Percentiles rank a stretch among this genome's conserved stretches.
phyloP scores from a whole-genome alignment of 192 early-diverging fungal species.

The Spizellomyces punctatus region DNA sequence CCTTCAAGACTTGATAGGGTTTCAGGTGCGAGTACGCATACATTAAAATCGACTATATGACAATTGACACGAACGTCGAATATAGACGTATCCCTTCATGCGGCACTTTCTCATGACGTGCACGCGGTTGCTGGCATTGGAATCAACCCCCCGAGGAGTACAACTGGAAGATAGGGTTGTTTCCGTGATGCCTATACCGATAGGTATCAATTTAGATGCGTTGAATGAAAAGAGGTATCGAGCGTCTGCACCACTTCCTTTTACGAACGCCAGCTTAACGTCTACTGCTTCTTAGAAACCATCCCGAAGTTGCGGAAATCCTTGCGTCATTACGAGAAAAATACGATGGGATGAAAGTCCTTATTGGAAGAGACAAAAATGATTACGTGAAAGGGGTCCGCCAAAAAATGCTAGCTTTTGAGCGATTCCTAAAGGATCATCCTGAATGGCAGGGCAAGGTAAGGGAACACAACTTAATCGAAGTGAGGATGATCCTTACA shows the following conservation, averaged over 20 bases:
- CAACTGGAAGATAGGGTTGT: slow-evolving; percentile 53
- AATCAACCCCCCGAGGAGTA: slow-evolving; percentile 57
- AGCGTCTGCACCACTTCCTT: background rate
- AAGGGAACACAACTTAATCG: background rate
- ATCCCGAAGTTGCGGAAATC: slow-evolving; percentile 48
- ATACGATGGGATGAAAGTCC: slow-evolving; percentile 50
- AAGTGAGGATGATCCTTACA: slow-evolving; percentile 80
- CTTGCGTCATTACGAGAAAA: slow-evolving; percentile 44
- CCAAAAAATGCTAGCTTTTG: slow-evolving; percentile 59
- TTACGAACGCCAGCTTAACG: slow-evolving; percentile 7
- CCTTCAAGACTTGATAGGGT: slow-evolving; percentile 46
- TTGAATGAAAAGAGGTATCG: slow-evolving; percentile 71
- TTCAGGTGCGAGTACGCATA: slow-evolving; percentile 22
- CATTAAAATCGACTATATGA: background rate
- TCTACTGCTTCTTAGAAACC: slow-evolving; percentile 11
- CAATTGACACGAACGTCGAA: slow-evolving; percentile 2
- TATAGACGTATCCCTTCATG: slow-evolving; percentile 55
- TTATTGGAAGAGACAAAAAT: slow-evolving; percentile 63
- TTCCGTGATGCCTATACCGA: slow-evolving; percentile 58
- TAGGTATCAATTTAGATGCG: slow-evolving; percentile 59
- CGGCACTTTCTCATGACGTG: slow-evolving; percentile 64
- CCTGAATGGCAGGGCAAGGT: slow-evolving; percentile 58
- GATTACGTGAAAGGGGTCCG: slow-evolving; percentile 60
- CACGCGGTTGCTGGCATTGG: slow-evolving; percentile 54
- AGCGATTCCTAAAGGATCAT: slow-evolving; percentile 49